Percentiles rank a stretch among this genome's conserved stretches.
Conservation (phyloP, 495 filamentous ascomycete genomes). For the Xylaria palmicola region DNA sequence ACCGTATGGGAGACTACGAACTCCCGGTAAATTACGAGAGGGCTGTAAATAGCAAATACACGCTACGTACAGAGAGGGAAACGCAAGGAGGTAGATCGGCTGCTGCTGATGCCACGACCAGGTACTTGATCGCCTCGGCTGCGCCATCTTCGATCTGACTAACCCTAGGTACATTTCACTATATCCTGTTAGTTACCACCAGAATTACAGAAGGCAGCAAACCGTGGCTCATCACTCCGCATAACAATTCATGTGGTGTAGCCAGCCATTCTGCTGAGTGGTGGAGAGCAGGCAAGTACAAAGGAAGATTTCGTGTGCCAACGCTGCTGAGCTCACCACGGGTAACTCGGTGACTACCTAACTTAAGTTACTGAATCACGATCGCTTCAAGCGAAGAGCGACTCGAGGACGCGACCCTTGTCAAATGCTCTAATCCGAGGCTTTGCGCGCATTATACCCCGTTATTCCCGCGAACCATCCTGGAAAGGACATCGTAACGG, state of each 20-base stretch:
- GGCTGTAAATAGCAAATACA: too few relatives aligned
- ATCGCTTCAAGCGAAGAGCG: too few relatives aligned
- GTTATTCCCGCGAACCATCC: conserved; percentile 2
- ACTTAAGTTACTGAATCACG: too few relatives aligned
- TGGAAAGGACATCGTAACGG: not conserved
- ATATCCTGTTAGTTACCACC: conserved; percentile 9
- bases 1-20: too few relatives aligned
- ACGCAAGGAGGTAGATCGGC: conserved; percentile 4
- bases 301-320: conserved; percentile 7
- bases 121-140: conserved; percentile 3
- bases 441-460: not conserved
- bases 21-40: too few relatives aligned
- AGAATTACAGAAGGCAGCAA: not conserved
- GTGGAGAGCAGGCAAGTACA: not conserved
- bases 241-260: not conserved
- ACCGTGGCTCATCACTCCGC: conserved; percentile 1
- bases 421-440: too few relatives aligned
- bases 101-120: conserved; percentile 1
- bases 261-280: not conserved
- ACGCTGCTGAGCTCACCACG: conserved; percentile 8
- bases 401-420: too few relatives aligned
- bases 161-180: conserved; percentile 2
- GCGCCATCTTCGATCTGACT: conserved; percentile 15
- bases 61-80: not conserved
- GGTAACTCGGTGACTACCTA: too few relatives aligned